Evolutionary conservation across 257 asterid species (phyloP), one percentile per base, ranked within the genome.

Genomic region (Nicotiana noctiflora): DNA sequence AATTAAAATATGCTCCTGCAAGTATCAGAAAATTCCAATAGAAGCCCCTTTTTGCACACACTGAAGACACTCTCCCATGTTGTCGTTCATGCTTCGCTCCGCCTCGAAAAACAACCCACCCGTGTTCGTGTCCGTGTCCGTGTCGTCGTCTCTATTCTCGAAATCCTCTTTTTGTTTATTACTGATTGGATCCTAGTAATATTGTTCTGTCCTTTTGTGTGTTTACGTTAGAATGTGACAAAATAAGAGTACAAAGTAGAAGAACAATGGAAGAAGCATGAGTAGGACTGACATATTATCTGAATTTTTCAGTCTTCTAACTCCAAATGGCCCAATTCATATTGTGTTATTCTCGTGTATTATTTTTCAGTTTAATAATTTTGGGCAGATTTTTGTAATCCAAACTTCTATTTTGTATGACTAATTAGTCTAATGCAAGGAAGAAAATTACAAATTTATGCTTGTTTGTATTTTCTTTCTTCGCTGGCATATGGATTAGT

Each of bases 341-440:
- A 3, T 32, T 32, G 52, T 5, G 49, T 66, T 66, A 65, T 32
- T 65, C 25, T 65, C 21, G 18, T 64, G 46, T 23, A 31, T 65
- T 65, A 17, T 65, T 65, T 6, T 32, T 65, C 19, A 15, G 21
- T 65, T 31, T 62, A 25, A 62, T 62, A 62, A 13, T 25, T 62
- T 63, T 31, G 14, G 9, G 2, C 25, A 18, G 32, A 74, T 80
- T 86, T 85, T 83, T 44, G 79, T 60, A 25, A 25, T 84, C 27
- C 53, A 66, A 23, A 15, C 52, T 14, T 25, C 4, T 57, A 10
- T 51, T 29, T 78, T 34, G 46, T 64, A 32, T 57, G 52, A 65
- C 25, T 65, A 31, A 77, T 10, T 59, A 7, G 14, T 40, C 31
- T 52, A 55, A 55, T 56, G 61, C 64, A 18, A 19, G 21, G 10